A percentile compares a stretch with the other conserved stretches of the same genome.
Conservation (phyloP, 176 grass and related monocot species). For the Elaeis guineensis region DNA sequence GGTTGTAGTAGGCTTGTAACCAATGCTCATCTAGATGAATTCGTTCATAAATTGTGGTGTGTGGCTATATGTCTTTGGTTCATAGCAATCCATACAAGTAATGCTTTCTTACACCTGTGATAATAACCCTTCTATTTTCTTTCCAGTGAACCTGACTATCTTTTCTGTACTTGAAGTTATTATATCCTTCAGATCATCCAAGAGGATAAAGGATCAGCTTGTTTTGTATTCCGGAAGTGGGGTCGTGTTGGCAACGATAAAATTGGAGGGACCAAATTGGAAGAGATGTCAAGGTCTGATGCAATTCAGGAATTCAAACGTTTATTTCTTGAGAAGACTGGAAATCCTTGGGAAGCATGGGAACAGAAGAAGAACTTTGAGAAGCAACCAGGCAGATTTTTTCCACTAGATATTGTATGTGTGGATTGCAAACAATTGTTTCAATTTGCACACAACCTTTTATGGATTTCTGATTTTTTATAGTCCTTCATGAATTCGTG, state of each 20-base stretch:
- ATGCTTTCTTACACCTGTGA: too few species aligned
- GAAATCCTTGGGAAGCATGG: slow-evolving; percentile 94
- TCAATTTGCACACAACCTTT: too few species aligned
- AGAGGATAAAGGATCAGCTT: slow-evolving; percentile 75
- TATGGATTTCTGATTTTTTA: too few species aligned
- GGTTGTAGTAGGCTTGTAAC: too few species aligned
- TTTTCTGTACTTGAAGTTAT: slow-evolving; percentile 45
- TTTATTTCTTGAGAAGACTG: slow-evolving; percentile 95
- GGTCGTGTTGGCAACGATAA: slow-evolving; percentile 78
- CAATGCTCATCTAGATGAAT: too few species aligned
- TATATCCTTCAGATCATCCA: slow-evolving; percentile 93
- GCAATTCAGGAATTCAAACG: slow-evolving; percentile 87
- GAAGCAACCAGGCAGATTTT: slow-evolving; percentile 80
- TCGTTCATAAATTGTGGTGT: too few species aligned
- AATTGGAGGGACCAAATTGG: slow-evolving; percentile 77
- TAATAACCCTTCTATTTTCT: background rate
- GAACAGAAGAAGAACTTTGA: slow-evolving; percentile 67
- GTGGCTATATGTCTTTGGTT: too few species aligned
- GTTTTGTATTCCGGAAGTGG: slow-evolving; percentile 92
- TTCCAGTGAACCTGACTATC: slow-evolving; percentile 1
- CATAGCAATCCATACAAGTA: too few species aligned
- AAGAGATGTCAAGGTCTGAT: slow-evolving; percentile 73
- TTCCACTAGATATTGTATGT: slow-evolving; percentile 86
- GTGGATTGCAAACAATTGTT: too few species aligned
- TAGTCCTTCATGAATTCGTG: too few species aligned